Evolutionary conservation across 331 rosid genomes (phyloP), one percentile per base, ranked within the genome.

Genomic region (Erythrophleum ivorense): DNA sequence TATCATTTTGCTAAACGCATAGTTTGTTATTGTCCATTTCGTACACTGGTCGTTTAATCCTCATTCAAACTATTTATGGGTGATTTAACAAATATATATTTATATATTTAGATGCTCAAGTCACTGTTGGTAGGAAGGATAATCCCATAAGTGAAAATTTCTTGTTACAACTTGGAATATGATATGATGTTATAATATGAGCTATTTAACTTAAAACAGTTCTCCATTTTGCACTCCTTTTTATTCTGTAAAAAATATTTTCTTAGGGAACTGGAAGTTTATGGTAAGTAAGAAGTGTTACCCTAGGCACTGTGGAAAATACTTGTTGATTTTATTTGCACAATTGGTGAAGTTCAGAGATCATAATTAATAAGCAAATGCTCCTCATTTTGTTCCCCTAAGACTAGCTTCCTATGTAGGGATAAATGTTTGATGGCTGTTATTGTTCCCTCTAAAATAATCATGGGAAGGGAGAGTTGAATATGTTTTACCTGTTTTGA

Each of bases 1-100:
- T 38, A 14, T 74, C 45, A 64, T 52, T 64, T 67, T 40, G 46
- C 53, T 12, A 33, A 15, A 77, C 60, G 46, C 33, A 52, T 18
- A 21, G 41, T 5, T 31, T 50, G 7, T 69, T 43, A 15, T 59
- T 79, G 4, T 55, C 40, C 38, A 76, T 70, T 78, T 75, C 36
- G 19, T 84, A 60, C 75, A 49, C 43, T 85, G 79, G 18, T 66
- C 67, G 43, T 50, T 53, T 57, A 12, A n/a, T 85, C 41, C 41
- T 31, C 29, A 52, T 70, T 53, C 52, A 54, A 77, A 71, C 67
- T 70, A 78, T 43, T 29, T 52, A 41, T 62, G 29, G 33, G 65
- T 16, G 21, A 68, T 53, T 68, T 43, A 29, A 8, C 75, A 31
- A 63, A 18, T 63, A 63, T 63, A 38, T 18, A 34, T 63, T 63